phyloP scores from a whole-genome alignment of 805 yeast genomes.

The Metschnikowia similis region DNA sequence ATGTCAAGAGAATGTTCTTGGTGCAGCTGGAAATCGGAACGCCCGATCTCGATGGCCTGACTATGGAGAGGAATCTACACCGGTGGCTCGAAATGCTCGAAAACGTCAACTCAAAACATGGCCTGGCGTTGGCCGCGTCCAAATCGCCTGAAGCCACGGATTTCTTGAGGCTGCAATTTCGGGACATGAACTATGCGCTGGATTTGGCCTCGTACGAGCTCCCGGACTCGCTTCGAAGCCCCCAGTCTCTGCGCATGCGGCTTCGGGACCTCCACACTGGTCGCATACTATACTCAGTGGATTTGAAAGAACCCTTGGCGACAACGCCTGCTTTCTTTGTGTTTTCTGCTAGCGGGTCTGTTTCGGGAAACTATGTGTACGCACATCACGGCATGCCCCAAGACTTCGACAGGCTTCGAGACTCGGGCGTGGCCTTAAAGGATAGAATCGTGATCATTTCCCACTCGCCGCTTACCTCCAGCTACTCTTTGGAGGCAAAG shows the following conservation, averaged over 20 bases:
- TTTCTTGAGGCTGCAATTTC: constrained; percentile 25
- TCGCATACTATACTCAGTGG: constrained; percentile 24
- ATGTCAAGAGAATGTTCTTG: constrained; percentile 61
- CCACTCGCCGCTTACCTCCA: constrained; percentile 7
- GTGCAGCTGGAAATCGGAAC: constrained; percentile 18
- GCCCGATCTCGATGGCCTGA: constrained; percentile 13
- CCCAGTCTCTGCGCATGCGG: constrained; percentile 24
- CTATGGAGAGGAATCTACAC: constrained; percentile 25
- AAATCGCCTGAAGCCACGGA: constrained; percentile 24
- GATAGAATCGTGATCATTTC: constrained; percentile 28
- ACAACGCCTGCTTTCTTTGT: constrained; percentile 30
- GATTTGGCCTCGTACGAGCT: constrained; percentile 12
- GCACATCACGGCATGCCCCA: constrained; percentile 28
- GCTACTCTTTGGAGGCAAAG: constrained; percentile 11
- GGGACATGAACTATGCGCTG: constrained; percentile 25
- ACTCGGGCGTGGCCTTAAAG: constrained; percentile 17
- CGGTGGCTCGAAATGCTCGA: constrained; percentile 28
- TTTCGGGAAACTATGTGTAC: constrained; percentile 23
- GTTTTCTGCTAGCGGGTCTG: constrained; percentile 25
- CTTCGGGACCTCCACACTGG: constrained; percentile 20
- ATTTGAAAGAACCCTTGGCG: constrained; percentile 21
- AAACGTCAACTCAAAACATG: constrained; percentile 17
- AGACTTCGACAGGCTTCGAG: constrained; percentile 24
- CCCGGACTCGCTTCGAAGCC: constrained; percentile 14
- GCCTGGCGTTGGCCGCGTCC: constrained; percentile 22